Conservation (phyloP, 768 basidiomycete species). For the Mycena rosella region DNA sequence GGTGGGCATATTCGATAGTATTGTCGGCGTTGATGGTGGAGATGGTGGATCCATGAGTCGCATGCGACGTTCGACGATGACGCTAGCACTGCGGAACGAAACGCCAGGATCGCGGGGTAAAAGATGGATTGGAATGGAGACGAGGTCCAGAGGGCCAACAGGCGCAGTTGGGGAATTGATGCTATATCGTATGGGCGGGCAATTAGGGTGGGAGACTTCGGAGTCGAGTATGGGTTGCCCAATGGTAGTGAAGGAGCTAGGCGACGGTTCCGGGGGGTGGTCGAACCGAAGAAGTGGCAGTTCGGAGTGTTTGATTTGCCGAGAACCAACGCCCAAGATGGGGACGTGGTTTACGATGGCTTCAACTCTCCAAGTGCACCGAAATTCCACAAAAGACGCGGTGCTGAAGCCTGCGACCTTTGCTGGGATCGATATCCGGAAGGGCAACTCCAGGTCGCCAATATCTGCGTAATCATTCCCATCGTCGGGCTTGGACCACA, state of each 20-base stretch:
- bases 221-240: conserved; percentile 54
- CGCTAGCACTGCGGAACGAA: conserved; percentile 70
- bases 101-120: conserved; percentile 70
- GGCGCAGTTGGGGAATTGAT: conserved; percentile 67
- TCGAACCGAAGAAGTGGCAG: conserved; percentile 81
- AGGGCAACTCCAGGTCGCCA: conserved; percentile 76
- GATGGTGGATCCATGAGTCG: conserved; percentile 53
- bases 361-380: conserved; percentile 87
- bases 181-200: conserved; percentile 70
- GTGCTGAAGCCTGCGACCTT: conserved; percentile 71
- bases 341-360: conserved; percentile 80
- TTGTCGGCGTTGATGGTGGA: conserved; percentile 38
- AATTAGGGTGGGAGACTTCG: conserved; percentile 66
- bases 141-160: conserved; percentile 79
- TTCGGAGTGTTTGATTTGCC: conserved; percentile 78
- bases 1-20: conserved; percentile 39
- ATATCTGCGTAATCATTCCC: conserved; percentile 65
- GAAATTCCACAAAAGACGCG: conserved; percentile 81
- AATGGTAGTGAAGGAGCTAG: conserved; percentile 49
- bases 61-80: conserved; percentile 81
- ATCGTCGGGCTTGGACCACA: conserved; percentile 75
- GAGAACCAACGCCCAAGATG: conserved; percentile 73
- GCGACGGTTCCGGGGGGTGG: conserved; percentile 59
- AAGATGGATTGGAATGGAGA: conserved; percentile 74
- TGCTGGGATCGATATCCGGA: conserved; percentile 76